Base-by-base conservation (phyloP, 2,329 filamentous ascomycete genomes). In the Neopestalotiopsis sp. region DNA sequence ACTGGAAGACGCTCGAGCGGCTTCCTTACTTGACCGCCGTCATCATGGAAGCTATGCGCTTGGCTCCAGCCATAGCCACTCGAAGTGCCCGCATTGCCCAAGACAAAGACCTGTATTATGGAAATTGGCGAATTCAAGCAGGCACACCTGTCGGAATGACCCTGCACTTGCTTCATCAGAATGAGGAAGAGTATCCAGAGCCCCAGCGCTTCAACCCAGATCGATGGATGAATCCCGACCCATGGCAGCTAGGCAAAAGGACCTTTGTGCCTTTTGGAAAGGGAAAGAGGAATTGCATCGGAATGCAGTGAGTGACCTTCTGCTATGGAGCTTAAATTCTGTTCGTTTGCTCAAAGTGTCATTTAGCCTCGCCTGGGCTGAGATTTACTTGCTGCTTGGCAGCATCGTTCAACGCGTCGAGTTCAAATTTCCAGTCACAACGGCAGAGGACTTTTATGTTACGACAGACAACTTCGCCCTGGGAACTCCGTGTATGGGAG, bases 41-140 rank as follows among this genome's bases (percentile, higher is more conserved):
- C 3, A 76, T 87, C 14, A 81, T 79, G 61, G 85, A 87, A 73
- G 79, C 80, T 4, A 75, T 86, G 74, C 80, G 85, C 6, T 71
- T 86, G 2, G 79, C 84, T 67, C 82, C 83, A 2, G 80, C 77
- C 0, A 74, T 84, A 13, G 79, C 78, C 10, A 78, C 83, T 52
- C 75, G 81, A 1, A 76, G 84, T 4, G 80, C 84, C 61, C 82
- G 85, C 1, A 71, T 83, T 9, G 81, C 83, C 0, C 82, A 81
- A 2, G 69, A 75, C 58, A 68, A 71, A 14, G 73, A 75, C 60
- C 70, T 77, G 17, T 20, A 73, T 4, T 76, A 77, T 67, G 68
- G 60, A 10, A 59, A 73, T 24, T 77, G 74, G 72, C 67, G 61
- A 3, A 77, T 78, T 34, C 74, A 75, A 6, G 73, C 73, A 2